phyloP scores from a whole-genome alignment of 2,329 filamentous ascomycete species.

The Epicoccum sorghinum region DNA sequence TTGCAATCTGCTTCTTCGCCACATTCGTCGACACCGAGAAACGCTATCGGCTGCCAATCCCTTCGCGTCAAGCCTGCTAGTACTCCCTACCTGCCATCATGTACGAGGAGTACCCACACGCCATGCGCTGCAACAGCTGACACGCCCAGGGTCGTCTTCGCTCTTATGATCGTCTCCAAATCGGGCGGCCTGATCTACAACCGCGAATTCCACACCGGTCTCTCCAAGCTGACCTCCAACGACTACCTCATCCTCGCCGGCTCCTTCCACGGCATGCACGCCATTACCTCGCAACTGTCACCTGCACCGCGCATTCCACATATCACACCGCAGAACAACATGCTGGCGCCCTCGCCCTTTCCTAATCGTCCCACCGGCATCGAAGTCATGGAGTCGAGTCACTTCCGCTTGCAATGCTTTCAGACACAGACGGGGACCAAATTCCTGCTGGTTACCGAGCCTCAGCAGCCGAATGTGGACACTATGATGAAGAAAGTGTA shows the following conservation, averaged over 20 bases:
- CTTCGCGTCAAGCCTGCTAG: not conserved
- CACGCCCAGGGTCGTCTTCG: slow-evolving; percentile 82
- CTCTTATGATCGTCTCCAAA: slow-evolving; percentile 98
- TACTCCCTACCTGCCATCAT: slow-evolving; percentile 14
- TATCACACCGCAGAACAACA: slow-evolving; percentile 28
- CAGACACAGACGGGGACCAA: slow-evolving; percentile 93
- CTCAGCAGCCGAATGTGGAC: slow-evolving; percentile 85
- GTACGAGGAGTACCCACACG: slow-evolving; percentile 7
- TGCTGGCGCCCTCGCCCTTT: slow-evolving; percentile 32
- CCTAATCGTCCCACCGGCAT: slow-evolving; percentile 69
- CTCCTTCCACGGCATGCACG: slow-evolving; percentile 86
- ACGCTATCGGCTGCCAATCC: not conserved
- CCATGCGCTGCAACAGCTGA: slow-evolving; percentile 17
- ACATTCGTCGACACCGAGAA: not conserved
- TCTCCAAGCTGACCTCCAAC: slow-evolving; percentile 90
- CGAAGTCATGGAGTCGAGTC: slow-evolving; percentile 90
- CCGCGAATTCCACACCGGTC: slow-evolving; percentile 84
- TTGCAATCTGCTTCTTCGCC: not conserved
- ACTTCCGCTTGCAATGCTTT: slow-evolving; percentile 96
- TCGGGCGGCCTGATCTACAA: slow-evolving; percentile 96
- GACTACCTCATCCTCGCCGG: slow-evolving; percentile 96
- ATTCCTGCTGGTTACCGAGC: slow-evolving; percentile 94
- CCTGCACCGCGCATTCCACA: slow-evolving; percentile 37
- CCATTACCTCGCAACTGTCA: slow-evolving; percentile 60
- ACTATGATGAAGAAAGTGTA: slow-evolving; percentile 84